These are phyloP conservation scores for Phalaenopsis aphrodite DNA, from an alignment of 106 monocot species.

Conservation along the genomic window DNA sequence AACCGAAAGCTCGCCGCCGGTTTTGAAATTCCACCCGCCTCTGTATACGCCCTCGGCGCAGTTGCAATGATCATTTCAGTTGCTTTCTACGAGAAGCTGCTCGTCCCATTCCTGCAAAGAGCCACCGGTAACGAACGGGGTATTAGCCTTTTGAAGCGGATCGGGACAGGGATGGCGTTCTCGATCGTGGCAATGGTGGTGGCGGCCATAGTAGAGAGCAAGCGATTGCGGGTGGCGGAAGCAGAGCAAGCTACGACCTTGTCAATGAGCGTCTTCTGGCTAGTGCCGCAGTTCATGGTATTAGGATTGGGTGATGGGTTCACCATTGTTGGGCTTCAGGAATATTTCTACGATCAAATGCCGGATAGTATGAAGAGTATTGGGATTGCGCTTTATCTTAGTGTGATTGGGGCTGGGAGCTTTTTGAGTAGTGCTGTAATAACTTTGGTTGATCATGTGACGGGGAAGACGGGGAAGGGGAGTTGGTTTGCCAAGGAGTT, in stretches of 20 bases:
- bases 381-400: constrained; percentile 66
- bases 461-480: constrained; percentile 2
- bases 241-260: not conserved
- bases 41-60: constrained; percentile 44
- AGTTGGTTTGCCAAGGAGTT: constrained; percentile 62
- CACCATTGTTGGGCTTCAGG: constrained; percentile 60
- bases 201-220: constrained; percentile 43
- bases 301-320: constrained; percentile 66
- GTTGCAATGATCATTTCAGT: constrained; percentile 54
- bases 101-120: constrained; percentile 45
- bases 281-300: constrained; percentile 66
- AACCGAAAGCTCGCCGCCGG: constrained; percentile 22
- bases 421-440: constrained; percentile 60
- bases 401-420: constrained; percentile 50
- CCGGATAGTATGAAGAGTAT: constrained; percentile 78
- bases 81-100: constrained; percentile 49
- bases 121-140: constrained; percentile 47
- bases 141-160: constrained; percentile 53
- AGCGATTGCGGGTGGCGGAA: constrained; percentile 15
- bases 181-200: constrained; percentile 27
- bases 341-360: constrained; percentile 82
- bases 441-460: constrained; percentile 35
- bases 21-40: constrained; percentile 63
- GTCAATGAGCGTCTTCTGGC: constrained; percentile 62
- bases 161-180: constrained; percentile 56